phyloP scores from a whole-genome alignment of 768 basidiomycete genomes.

The Dioszegia hungarica region DNA sequence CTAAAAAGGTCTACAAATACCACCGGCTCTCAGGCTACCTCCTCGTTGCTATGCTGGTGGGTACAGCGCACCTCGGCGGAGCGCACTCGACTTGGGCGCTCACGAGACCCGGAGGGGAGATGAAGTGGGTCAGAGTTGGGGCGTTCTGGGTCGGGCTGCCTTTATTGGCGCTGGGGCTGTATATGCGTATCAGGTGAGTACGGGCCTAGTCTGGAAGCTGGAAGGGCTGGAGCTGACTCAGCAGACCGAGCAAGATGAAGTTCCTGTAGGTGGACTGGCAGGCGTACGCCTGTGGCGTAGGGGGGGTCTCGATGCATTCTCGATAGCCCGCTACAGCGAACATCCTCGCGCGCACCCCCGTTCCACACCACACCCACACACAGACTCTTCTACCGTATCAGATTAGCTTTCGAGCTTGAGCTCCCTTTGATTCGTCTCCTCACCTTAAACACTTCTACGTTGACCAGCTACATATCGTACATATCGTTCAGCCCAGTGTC shows the following conservation, averaged over 20 bases:
- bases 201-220: not conserved
- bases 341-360: no score
- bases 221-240: not conserved
- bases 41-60: conserved; percentile 59
- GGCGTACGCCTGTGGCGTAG: no score
- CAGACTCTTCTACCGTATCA: no score
- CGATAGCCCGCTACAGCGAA: no score
- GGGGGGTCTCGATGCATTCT: not conserved
- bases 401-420: no score
- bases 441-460: no score
- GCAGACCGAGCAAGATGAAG: conserved; percentile 7
- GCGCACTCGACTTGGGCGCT: conserved; percentile 61
- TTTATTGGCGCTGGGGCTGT: conserved; percentile 24
- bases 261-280: not conserved
- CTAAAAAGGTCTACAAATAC: conserved; percentile 76
- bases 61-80: conserved; percentile 67
- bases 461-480: no score
- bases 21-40: conserved; percentile 68
- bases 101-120: conserved; percentile 14
- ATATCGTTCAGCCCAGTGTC: no score
- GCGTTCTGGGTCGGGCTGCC: conserved; percentile 41
- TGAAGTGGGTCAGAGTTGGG: conserved; percentile 20
- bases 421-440: no score
- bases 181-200: conserved; percentile 35
- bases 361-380: not conserved